Evolutionary conservation across 495 filamentous ascomycete species (phyloP).

Genomic region (Aspergillus cristatus): DNA sequence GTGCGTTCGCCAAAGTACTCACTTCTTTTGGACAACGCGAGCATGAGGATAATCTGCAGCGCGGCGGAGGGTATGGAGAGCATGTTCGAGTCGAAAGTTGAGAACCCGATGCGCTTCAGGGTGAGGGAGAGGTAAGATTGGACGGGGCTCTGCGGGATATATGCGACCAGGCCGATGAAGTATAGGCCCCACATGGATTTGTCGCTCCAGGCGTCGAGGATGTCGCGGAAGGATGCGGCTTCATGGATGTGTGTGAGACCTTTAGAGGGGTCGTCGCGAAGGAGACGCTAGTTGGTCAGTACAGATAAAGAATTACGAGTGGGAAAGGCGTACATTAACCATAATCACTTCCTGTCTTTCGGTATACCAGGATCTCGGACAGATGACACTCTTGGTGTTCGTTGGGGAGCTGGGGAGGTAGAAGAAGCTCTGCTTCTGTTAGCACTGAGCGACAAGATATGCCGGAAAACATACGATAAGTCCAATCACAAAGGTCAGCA

Average conservation of each 20-base stretch:
- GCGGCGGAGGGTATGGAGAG: constrained; percentile 34
- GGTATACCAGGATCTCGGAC: constrained; percentile 42
- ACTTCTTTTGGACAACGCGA: constrained; percentile 30
- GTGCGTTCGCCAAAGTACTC: constrained; percentile 38
- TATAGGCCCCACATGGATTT: constrained; percentile 36
- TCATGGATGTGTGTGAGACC: constrained; percentile 27
- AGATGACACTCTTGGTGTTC: constrained; percentile 41
- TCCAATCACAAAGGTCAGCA: constrained; percentile 24
- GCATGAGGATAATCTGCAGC: constrained; percentile 37
- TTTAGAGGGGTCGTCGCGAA: constrained; percentile 47
- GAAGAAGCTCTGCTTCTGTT: constrained; percentile 11
- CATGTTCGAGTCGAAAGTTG: constrained; percentile 39
- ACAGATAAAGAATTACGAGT: background rate
- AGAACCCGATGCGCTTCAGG: constrained; percentile 31
- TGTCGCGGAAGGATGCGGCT: constrained; percentile 17
- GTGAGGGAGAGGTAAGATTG: constrained; percentile 33
- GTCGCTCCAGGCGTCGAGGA: constrained; percentile 23
- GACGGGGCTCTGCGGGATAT: constrained; percentile 36
- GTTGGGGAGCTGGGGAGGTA: constrained; percentile 39
- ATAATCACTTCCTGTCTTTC: constrained; percentile 44
- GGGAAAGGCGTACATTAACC: constrained; percentile 21
- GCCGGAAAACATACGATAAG: constrained; percentile 14
- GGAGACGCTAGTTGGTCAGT: constrained; percentile 19
- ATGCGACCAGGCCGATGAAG: constrained; percentile 38
- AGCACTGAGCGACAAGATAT: background rate